Percentiles rank a stretch among this genome's conserved stretches.
These are phyloP conservation scores for Hortaea werneckii DNA, from an alignment of 2,329 filamentous ascomycete species.

Conservation along the genomic window DNA sequence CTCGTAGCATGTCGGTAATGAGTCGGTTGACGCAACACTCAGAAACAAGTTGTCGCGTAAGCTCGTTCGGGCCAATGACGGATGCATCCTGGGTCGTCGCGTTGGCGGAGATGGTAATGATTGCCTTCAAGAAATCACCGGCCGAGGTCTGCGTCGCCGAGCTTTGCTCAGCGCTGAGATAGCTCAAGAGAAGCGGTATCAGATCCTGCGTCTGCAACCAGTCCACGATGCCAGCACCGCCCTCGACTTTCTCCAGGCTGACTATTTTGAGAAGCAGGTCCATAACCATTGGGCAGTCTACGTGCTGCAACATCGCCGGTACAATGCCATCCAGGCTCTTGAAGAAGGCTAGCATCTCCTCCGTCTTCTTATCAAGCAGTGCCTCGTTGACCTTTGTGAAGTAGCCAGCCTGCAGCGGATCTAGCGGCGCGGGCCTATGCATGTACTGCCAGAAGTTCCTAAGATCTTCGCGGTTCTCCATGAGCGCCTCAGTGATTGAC, in stretches of 20 bases:
- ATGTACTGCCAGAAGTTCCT: conserved; percentile 87
- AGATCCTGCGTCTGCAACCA: conserved; percentile 88
- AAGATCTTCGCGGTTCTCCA: conserved; percentile 71
- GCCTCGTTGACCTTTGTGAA: conserved; percentile 98
- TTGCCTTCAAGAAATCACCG: conserved; percentile 94
- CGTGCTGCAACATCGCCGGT: conserved; percentile 76
- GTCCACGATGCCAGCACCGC: conserved; percentile 86
- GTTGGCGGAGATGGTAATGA: conserved; percentile 97
- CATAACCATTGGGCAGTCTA: conserved; percentile 98
- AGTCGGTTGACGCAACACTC: conserved; percentile 70
- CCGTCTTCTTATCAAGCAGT: conserved; percentile 94
- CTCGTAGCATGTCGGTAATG: conserved; percentile 84
- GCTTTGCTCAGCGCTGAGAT: conserved; percentile 72
- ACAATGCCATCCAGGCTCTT: conserved; percentile 75
- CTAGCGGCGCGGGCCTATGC: conserved; percentile 70
- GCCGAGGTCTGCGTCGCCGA: conserved; percentile 92
- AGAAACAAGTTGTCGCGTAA: conserved; percentile 90
- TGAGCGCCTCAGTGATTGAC: conserved; percentile 87
- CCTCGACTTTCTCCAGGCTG: conserved; percentile 84
- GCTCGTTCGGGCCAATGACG: conserved; percentile 95
- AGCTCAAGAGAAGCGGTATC: conserved; percentile 76
- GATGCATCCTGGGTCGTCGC: conserved; percentile 96
- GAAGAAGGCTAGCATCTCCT: conserved; percentile 88
- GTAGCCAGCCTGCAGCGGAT: conserved; percentile 89
- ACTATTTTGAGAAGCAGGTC: conserved; percentile 94